A percentile compares a stretch with the other conserved stretches of the same genome.
Conservation (phyloP, 352 stramenopile species). For the Pythium sukuiense region DNA sequence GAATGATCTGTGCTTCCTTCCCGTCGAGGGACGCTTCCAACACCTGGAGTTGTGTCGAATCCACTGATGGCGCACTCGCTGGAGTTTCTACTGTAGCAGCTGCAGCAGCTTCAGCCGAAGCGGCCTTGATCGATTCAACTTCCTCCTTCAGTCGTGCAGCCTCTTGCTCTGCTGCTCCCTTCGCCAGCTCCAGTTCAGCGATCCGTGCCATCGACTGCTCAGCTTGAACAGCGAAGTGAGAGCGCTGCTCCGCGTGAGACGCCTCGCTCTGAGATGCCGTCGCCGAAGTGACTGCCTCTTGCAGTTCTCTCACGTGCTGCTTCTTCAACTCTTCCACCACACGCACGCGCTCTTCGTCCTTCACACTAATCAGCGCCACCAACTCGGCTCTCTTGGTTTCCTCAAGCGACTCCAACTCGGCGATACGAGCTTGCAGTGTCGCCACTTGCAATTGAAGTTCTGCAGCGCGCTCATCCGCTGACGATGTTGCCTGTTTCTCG, state of each 20-base stretch:
- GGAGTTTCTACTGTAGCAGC: no score
- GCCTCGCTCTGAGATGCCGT: constrained; percentile 26
- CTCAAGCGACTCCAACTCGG: neutral
- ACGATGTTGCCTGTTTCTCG: neutral
- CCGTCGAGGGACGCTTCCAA: constrained; percentile 5
- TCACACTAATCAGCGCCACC: neutral
- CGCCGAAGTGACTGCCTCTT: neutral
- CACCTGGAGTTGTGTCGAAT: neutral
- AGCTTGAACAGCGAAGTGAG: neutral
- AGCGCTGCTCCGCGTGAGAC: constrained; percentile 25
- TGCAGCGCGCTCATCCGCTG: neutral
- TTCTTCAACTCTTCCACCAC: neutral
- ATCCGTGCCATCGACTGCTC: neutral
- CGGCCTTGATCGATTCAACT: neutral
- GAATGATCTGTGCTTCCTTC: constrained; percentile 18
- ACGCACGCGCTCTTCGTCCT: constrained; percentile 7
- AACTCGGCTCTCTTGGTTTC: neutral
- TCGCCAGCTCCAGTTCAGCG: constrained; percentile 11
- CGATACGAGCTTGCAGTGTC: neutral
- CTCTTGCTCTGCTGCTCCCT: constrained; percentile 12
- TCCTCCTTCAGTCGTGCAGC: neutral
- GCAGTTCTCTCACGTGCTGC: neutral
- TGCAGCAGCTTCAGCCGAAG: neutral
- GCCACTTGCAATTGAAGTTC: neutral
- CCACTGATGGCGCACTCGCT: no score